These are phyloP conservation scores for Truncatella angustata DNA, from an alignment of 2,329 filamentous ascomycete species.

Conservation along the genomic window DNA sequence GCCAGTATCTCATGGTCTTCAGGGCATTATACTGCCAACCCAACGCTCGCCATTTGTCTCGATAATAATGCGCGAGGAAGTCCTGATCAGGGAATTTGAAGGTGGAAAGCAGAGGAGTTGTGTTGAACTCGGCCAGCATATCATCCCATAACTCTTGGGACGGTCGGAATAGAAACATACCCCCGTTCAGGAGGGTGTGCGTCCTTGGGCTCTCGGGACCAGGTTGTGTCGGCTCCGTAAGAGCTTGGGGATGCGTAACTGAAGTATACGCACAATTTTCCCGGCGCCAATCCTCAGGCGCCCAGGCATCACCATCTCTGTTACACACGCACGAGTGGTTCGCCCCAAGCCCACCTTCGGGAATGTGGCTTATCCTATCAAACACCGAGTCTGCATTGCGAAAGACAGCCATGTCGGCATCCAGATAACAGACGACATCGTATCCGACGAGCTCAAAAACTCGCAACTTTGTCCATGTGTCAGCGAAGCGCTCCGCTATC, in stretches of 20 bases:
- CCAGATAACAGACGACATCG: slow-evolving; percentile 46
- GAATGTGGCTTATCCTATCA: slow-evolving; percentile 29
- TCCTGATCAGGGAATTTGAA: slow-evolving; percentile 55
- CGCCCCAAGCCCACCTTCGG: slow-evolving; percentile 40
- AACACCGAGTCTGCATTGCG: slow-evolving; percentile 44
- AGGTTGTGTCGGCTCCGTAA: slow-evolving; percentile 31
- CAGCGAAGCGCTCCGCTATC: slow-evolving; percentile 49
- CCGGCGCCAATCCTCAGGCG: slow-evolving; percentile 43
- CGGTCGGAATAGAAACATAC: slow-evolving; percentile 50
- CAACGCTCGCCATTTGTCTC: slow-evolving; percentile 38
- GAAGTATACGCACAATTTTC: slow-evolving; percentile 48
- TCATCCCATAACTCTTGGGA: slow-evolving; percentile 32
- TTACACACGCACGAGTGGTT: slow-evolving; percentile 53
- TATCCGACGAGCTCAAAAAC: slow-evolving; percentile 44
- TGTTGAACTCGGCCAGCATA: slow-evolving; percentile 38
- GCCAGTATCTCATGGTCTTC: slow-evolving; percentile 54
- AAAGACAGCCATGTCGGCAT: slow-evolving; percentile 50
- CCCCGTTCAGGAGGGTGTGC: slow-evolving; percentile 47
- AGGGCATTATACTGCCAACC: slow-evolving; percentile 52
- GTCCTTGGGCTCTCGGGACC: slow-evolving; percentile 29
- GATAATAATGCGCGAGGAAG: slow-evolving; percentile 48
- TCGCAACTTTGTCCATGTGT: slow-evolving; percentile 55
- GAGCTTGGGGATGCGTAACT: slow-evolving; percentile 32
- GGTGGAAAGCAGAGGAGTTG: slow-evolving; percentile 33
- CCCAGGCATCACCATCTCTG: slow-evolving; percentile 47